phyloP scores from a whole-genome alignment of 805 yeast genomes.

The Wickerhamiella lipophila region DNA sequence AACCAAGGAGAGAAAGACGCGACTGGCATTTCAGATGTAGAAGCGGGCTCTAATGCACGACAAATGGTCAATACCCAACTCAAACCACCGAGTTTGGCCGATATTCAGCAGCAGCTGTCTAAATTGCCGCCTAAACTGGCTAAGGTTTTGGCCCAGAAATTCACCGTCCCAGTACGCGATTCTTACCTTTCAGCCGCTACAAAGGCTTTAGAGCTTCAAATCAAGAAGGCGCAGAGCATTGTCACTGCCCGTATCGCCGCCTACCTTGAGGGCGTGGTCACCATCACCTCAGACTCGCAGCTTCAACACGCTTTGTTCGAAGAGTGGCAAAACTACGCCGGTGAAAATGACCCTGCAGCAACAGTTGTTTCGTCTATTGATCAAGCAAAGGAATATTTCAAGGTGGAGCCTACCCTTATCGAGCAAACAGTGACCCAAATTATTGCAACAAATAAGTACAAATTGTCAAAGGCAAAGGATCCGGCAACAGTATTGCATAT shows the following conservation, averaged over 20 bases:
- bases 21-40: background rate
- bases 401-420: background rate
- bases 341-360: conserved; percentile 7
- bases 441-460: conserved; percentile 9
- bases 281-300: conserved; percentile 9
- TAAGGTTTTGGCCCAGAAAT: background rate
- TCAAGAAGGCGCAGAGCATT: conserved; percentile 11
- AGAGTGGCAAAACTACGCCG: conserved; percentile 22
- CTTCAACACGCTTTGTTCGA: conserved; percentile 12
- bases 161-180: conserved; percentile 6
- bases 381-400: conserved; percentile 10
- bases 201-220: background rate
- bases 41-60: background rate
- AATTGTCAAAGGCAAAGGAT: conserved; percentile 18
- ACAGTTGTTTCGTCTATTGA: background rate
- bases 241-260: conserved; percentile 16
- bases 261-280: conserved; percentile 20
- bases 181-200: conserved; percentile 10
- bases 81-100: background rate
- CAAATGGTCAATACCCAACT: background rate
- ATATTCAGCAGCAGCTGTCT: background rate
- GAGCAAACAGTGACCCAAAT: conserved; percentile 11
- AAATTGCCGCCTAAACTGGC: background rate
- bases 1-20: conserved; percentile 1
- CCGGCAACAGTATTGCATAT: conserved; percentile 23